These are phyloP conservation scores for Emmonsiellopsis sp. DNA, from an alignment of 2,329 filamentous ascomycete species.

Conservation along the genomic window DNA sequence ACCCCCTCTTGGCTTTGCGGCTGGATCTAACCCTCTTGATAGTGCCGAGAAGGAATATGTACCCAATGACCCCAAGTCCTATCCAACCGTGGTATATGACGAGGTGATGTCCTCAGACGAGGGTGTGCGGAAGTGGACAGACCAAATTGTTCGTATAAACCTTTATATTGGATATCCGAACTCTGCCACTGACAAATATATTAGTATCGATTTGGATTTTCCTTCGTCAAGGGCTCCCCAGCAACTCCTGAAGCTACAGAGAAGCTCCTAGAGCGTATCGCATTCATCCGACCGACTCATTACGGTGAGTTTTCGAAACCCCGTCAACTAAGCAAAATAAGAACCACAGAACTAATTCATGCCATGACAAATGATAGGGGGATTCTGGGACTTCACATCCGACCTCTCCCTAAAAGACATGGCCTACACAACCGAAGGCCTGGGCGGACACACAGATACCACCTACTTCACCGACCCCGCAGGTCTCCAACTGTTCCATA, in stretches of 20 bases:
- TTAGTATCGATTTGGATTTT: conserved; percentile 64
- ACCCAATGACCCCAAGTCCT: conserved; percentile 28
- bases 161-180: neutral
- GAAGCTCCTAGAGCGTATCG: conserved; percentile 66
- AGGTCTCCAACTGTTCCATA: conserved; percentile 85
- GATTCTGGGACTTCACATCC: conserved; percentile 79
- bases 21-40: neutral
- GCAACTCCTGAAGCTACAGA: conserved; percentile 62
- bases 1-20: neutral
- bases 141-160: conserved; percentile 42
- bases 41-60: conserved; percentile 8
- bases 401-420: conserved; percentile 83
- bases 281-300: conserved; percentile 82
- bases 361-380: conserved; percentile 32
- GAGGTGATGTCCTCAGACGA: conserved; percentile 51
- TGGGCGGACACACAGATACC: conserved; percentile 84
- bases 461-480: conserved; percentile 93
- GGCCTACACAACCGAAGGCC: conserved; percentile 76
- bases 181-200: conserved; percentile 4
- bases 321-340: neutral
- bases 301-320: conserved; percentile 62
- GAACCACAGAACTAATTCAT: neutral
- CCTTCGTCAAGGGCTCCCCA: conserved; percentile 64
- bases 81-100: conserved; percentile 53
- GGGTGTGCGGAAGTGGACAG: conserved; percentile 54